These are phyloP conservation scores for Hyphopichia khmerensis DNA, from an alignment of 1,139 yeast species.

Conservation along the genomic window DNA sequence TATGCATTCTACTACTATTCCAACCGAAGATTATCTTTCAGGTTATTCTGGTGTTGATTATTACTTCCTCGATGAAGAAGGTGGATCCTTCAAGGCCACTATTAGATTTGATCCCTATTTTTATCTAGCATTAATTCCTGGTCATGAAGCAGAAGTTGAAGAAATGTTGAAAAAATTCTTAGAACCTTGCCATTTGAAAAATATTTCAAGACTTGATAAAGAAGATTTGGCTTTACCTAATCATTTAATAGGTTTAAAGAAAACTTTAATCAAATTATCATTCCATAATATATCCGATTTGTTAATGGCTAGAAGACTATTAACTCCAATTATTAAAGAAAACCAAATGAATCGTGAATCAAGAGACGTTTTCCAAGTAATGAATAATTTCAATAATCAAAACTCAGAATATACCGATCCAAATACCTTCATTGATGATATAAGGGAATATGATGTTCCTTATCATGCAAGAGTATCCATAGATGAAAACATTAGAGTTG, in stretches of 20 bases:
- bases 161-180: conserved; percentile 71
- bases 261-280: conserved; percentile 61
- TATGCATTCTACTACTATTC: conserved; percentile 72
- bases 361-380: conserved; percentile 67
- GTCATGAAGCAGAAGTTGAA: conserved; percentile 79
- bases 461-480: conserved; percentile 94
- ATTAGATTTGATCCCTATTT: conserved; percentile 86
- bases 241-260: conserved; percentile 77
- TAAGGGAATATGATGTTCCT: conserved; percentile 94
- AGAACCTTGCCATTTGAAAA: conserved; percentile 59
- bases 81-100: conserved; percentile 91
- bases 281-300: conserved; percentile 80
- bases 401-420: conserved; percentile 45
- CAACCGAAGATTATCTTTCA: conserved; percentile 51
- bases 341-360: conserved; percentile 66
- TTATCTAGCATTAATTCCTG: conserved; percentile 64
- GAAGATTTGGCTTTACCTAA: conserved; percentile 83
- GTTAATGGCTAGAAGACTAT: conserved; percentile 64
- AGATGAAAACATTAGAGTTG: conserved; percentile 81
- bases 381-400: conserved; percentile 33
- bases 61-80: conserved; percentile 95
- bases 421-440: conserved; percentile 66
- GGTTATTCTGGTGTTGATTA: conserved; percentile 90
- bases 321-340: conserved; percentile 68
- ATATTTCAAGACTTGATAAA: conserved; percentile 54